Percentiles rank a stretch among this genome's conserved stretches.
Evolutionary conservation across 352 stramenopile genomes (phyloP).

Genomic region (Phytophthora colocasiae): DNA sequence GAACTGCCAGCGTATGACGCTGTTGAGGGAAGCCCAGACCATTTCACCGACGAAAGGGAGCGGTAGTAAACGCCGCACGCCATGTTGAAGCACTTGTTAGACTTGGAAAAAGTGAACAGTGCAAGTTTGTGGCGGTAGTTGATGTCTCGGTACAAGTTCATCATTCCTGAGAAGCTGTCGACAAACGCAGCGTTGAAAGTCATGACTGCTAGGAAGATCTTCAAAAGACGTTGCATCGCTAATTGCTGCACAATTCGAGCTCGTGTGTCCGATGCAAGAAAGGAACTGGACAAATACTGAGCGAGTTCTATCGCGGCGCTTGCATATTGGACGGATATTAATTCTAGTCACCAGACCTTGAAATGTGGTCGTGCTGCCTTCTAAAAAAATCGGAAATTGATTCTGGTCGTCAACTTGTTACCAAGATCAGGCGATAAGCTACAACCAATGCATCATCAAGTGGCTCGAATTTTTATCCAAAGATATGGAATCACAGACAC

Average conservation of each 20-base stretch:
- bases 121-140: constrained; percentile 14
- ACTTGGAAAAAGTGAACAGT: constrained; percentile 13
- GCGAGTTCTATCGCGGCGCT: neutral
- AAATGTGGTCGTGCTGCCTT: no score
- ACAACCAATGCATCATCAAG: no score
- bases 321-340: no score
- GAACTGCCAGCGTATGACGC: constrained; percentile 9
- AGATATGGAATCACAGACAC: no score
- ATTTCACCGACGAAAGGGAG: constrained; percentile 25
- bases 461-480: no score
- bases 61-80: constrained; percentile 14
- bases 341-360: no score
- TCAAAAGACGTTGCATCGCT: neutral
- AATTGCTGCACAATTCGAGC: neutral
- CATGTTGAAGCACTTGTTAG: constrained; percentile 32
- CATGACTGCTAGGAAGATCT: neutral
- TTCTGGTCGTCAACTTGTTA: no score
- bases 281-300: constrained; percentile 1
- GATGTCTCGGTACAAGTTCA: constrained; percentile 26
- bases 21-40: constrained; percentile 14
- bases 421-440: no score
- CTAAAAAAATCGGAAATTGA: no score
- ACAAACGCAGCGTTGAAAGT: neutral
- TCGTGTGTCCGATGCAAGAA: neutral
- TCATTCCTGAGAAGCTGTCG: constrained; percentile 8